These are phyloP conservation scores for Magnusiomyces paraingens DNA, from an alignment of 1,139 yeast genomes.

Conservation along the genomic window DNA sequence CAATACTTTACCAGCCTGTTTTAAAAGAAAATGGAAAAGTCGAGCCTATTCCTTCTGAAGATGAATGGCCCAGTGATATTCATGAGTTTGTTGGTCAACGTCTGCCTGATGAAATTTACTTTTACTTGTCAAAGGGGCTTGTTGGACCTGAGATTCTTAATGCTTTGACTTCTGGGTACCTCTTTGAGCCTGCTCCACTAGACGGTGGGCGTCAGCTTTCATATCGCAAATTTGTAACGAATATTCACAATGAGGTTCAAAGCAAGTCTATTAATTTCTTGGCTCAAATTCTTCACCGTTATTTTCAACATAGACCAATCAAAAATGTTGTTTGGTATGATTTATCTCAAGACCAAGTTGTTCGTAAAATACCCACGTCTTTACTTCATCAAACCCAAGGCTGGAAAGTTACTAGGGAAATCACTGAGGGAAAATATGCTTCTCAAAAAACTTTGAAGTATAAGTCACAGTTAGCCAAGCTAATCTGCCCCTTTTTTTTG, in stretches of 20 bases:
- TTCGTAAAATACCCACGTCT: slow-evolving; percentile 22
- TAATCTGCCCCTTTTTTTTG: slow-evolving; percentile 1
- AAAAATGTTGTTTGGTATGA: slow-evolving; percentile 45
- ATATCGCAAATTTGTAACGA: slow-evolving; percentile 50
- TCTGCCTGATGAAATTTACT: slow-evolving; percentile 79
- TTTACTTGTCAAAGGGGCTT: slow-evolving; percentile 75
- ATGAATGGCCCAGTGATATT: slow-evolving; percentile 63
- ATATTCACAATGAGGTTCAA: slow-evolving; percentile 42
- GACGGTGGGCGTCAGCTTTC: slow-evolving; percentile 57
- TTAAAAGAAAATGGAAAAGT: slow-evolving; percentile 63
- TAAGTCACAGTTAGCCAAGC: not conserved
- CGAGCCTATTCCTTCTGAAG: slow-evolving; percentile 43
- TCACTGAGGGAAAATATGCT: slow-evolving; percentile 8
- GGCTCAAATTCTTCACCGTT: slow-evolving; percentile 72
- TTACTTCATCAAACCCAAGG: slow-evolving; percentile 20
- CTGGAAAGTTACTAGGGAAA: slow-evolving; percentile 21
- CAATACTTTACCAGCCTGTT: slow-evolving; percentile 60
- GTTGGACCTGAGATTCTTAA: slow-evolving; percentile 60
- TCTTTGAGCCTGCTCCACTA: slow-evolving; percentile 60
- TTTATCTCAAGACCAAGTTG: slow-evolving; percentile 27
- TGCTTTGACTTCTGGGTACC: slow-evolving; percentile 58
- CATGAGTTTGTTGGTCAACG: slow-evolving; percentile 81
- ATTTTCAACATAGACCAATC: slow-evolving; percentile 72
- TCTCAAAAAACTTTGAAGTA: not conserved
- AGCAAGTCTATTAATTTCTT: slow-evolving; percentile 61